Evolutionary conservation across 768 basidiomycete genomes (phyloP), one percentile per base, ranked within the genome.

Genomic region (Leucosporidium yakuticum): DNA sequence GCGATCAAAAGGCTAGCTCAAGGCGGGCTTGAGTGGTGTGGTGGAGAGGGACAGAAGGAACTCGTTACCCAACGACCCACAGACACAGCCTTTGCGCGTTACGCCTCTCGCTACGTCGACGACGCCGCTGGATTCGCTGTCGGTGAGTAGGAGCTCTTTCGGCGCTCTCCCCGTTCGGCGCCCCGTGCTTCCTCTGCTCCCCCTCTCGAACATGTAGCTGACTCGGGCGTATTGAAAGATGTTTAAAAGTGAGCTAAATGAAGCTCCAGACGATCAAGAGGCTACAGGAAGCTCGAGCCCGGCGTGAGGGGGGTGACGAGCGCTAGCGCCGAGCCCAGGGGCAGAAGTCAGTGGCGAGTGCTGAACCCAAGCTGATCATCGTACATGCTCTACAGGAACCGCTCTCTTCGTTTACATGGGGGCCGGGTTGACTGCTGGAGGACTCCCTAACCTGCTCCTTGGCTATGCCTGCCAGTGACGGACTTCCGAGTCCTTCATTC

Each of bases 331-430:
- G 39, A 44, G 14, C 39, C 34, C 12, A 12, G 12, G n/a, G n/a
- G n/a, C n/a, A n/a, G n/a, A n/a, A n/a, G n/a, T n/a, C n/a, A n/a
- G n/a, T n/a, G n/a, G n/a, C n/a, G n/a, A n/a, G n/a, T n/a, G n/a
- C n/a, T n/a, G n/a, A n/a, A n/a, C n/a, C n/a, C n/a, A n/a, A n/a
- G n/a, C n/a, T n/a, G n/a, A n/a, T 36, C 34, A 36, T 36, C 12
- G 34, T 36, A 6, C 34, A 5, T 5, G 12, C 34, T 5, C 39
- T 44, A 15, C 39, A 44, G 39, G 57, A n/a, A 59, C 36, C 5
- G 57, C 57, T 1, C 36, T 59, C 34, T 59, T 59, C n/a, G 36
- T 59, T 0, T 59, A 59, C n/a, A 59, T 59, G 57, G 57, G 57
- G 2, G 11, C 21, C 17, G 57, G 57, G n/a, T n/a, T 59, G 9